Percentiles rank a stretch among this genome's conserved stretches.
phyloP scores from a whole-genome alignment of 768 basidiomycete species.

The Russula emetica region DNA sequence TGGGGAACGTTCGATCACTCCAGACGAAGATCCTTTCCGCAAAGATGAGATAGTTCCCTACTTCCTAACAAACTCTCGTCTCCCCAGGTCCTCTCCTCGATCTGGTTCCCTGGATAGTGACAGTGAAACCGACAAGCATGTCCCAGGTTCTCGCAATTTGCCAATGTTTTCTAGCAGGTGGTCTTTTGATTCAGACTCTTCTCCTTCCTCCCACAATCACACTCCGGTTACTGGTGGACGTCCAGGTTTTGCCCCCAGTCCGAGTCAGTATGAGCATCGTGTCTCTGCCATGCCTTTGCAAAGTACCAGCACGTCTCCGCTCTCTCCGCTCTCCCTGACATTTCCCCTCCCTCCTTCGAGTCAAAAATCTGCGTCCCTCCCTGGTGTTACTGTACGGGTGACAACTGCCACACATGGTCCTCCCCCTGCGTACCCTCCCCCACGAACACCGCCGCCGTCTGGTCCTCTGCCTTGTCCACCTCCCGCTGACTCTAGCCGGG shows the following conservation, averaged over 20 bases:
- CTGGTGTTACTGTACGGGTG: conserved; percentile 19
- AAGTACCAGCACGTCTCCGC: conserved; percentile 11
- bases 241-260: not conserved
- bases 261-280: not conserved
- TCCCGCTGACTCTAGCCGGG: not conserved
- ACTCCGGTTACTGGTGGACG: not conserved
- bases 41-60: conserved; percentile 15
- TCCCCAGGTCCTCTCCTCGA: conserved; percentile 1
- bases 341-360: conserved; percentile 24
- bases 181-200: conserved; percentile 17
- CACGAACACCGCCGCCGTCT: conserved; percentile 13
- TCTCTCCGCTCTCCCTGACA: conserved; percentile 24
- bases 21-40: conserved; percentile 28
- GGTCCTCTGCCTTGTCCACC: conserved; percentile 16
- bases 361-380: not conserved
- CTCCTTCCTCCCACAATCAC: conserved; percentile 3
- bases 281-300: not conserved
- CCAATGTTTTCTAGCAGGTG: conserved; percentile 15
- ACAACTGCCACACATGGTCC: conserved; percentile 10
- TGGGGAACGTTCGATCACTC: conserved; percentile 21
- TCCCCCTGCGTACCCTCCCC: conserved; percentile 22
- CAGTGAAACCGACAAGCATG: not conserved
- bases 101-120: conserved; percentile 4
- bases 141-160: conserved; percentile 3
- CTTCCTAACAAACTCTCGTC: not conserved